Percentiles rank a stretch among this genome's conserved stretches.
Conservation (phyloP, 495 filamentous ascomycete species). For the Penicillium paradoxum region DNA sequence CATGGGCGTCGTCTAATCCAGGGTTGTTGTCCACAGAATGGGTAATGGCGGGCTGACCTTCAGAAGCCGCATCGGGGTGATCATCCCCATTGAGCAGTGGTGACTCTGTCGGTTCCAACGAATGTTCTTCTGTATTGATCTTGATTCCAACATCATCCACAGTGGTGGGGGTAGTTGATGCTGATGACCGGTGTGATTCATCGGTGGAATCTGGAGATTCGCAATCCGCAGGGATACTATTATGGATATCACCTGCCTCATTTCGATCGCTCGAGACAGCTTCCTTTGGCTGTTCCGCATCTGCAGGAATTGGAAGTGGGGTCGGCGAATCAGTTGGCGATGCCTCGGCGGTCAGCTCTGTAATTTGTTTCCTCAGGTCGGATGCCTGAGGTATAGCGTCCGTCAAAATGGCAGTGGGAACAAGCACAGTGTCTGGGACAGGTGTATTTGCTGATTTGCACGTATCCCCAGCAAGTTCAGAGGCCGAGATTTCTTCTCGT, state of each 20-base stretch:
- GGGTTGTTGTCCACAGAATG: slow-evolving; percentile 4
- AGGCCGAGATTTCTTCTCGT: slow-evolving; percentile 35
- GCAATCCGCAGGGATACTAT: slow-evolving; percentile 16
- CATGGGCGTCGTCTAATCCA: slow-evolving; percentile 24
- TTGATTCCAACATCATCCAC: slow-evolving; percentile 26
- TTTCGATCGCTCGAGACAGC: not conserved
- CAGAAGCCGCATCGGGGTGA: not conserved
- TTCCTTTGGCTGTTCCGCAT: not conserved
- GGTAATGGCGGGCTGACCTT: slow-evolving; percentile 12
- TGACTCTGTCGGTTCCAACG: slow-evolving; percentile 8
- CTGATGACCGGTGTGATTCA: slow-evolving; percentile 36
- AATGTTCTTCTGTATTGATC: slow-evolving; percentile 24
- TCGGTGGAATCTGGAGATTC: slow-evolving; percentile 33
- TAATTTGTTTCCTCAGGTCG: slow-evolving; percentile 16
- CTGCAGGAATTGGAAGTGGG: slow-evolving; percentile 1
- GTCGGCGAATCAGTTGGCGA: not conserved
- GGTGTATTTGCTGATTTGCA: slow-evolving; percentile 10
- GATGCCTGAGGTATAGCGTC: slow-evolving; percentile 8
- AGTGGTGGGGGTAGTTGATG: slow-evolving; percentile 38
- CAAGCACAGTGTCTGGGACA: slow-evolving; percentile 13
- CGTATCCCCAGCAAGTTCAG: slow-evolving; percentile 25
- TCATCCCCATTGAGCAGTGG: not conserved
- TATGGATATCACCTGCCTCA: slow-evolving; percentile 1
- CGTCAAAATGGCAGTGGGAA: not conserved
- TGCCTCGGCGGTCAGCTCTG: slow-evolving; percentile 5